Conservation (phyloP, 306 rosid species). For the Vigna reflexopilosa region DNA sequence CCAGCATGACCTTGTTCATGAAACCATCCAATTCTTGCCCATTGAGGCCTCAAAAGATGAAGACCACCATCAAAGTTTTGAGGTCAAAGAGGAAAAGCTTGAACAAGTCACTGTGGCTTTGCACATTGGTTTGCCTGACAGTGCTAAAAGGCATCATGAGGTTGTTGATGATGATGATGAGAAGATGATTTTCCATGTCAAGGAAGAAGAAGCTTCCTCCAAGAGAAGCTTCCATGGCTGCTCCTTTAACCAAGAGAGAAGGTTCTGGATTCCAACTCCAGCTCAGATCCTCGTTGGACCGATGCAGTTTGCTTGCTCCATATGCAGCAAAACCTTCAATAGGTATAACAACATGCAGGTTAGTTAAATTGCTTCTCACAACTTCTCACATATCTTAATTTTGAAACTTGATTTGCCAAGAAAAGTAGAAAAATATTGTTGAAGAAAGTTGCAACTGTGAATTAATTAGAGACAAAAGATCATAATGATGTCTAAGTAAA, state of each 20-base stretch:
- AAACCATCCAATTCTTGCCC: constrained; percentile 74
- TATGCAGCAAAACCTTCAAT: constrained; percentile 94
- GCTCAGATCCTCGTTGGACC: constrained; percentile 97
- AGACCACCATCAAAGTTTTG: constrained; percentile 42
- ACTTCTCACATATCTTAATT: background rate
- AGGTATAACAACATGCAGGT: constrained; percentile 99
- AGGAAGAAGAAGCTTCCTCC: constrained; percentile 51
- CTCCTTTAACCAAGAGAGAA: constrained; percentile 61
- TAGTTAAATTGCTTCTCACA: constrained; percentile 34
- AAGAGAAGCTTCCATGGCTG: constrained; percentile 61
- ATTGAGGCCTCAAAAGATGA: constrained; percentile 55
- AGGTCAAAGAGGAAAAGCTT: constrained; percentile 60
- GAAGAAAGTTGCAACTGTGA: too few species aligned
- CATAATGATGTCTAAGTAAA: background rate
- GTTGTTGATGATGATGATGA: constrained; percentile 36
- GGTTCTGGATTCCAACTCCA: constrained; percentile 98
- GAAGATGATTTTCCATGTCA: constrained; percentile 47
- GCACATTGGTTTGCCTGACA: constrained; percentile 83
- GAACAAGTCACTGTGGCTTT: constrained; percentile 72
- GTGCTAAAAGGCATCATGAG: constrained; percentile 9
- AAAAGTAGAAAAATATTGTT: background rate
- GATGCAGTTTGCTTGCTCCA: constrained; percentile 96
- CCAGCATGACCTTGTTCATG: constrained; percentile 36
- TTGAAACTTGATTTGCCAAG: background rate
- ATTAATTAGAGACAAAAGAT: background rate